These are phyloP conservation scores for Penicillium crustosum DNA, from an alignment of 2,329 filamentous ascomycete genomes.

Conservation along the genomic window DNA sequence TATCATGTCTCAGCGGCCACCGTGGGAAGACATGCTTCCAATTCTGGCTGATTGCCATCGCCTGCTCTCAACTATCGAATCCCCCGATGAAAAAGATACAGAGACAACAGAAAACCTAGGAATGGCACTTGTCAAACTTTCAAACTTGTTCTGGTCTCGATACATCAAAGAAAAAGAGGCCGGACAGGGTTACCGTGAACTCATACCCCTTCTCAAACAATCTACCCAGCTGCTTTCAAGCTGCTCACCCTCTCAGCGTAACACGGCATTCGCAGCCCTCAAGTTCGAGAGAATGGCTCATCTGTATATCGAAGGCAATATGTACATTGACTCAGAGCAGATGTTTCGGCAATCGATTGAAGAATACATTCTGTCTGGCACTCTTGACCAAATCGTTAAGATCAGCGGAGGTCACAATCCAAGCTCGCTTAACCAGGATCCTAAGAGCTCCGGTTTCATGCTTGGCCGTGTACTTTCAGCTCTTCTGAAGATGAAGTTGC, in stretches of 20 bases:
- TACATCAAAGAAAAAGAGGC: conserved; percentile 46
- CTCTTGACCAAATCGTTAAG: conserved; percentile 33
- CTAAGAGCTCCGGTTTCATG: conserved; percentile 37
- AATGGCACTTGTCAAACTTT: conserved; percentile 41
- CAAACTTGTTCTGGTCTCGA: conserved; percentile 50
- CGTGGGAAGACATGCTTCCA: conserved; percentile 41
- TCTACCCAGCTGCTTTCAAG: conserved; percentile 41
- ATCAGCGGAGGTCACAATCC: conserved; percentile 29
- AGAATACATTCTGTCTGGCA: conserved; percentile 42
- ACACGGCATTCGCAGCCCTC: conserved; percentile 41
- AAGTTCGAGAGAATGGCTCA: conserved; percentile 48
- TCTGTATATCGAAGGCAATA: conserved; percentile 41
- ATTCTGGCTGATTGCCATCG: conserved; percentile 40
- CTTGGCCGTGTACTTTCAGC: conserved; percentile 40
- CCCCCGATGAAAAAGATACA: conserved; percentile 5
- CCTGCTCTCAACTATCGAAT: conserved; percentile 34
- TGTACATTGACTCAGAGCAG: conserved; percentile 36
- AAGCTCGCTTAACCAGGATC: conserved; percentile 32
- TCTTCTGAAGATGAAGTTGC: conserved; percentile 39
- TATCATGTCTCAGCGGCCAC: conserved; percentile 36
- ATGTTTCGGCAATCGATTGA: conserved; percentile 43
- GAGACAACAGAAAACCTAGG: conserved; percentile 28
- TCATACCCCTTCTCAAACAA: conserved; percentile 42
- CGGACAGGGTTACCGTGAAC: conserved; percentile 33
- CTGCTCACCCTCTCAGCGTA: conserved; percentile 36